These are phyloP conservation scores for Papilionanthe hybrid DNA, from an alignment of 116 monocot genomes.

Conservation along the genomic window DNA sequence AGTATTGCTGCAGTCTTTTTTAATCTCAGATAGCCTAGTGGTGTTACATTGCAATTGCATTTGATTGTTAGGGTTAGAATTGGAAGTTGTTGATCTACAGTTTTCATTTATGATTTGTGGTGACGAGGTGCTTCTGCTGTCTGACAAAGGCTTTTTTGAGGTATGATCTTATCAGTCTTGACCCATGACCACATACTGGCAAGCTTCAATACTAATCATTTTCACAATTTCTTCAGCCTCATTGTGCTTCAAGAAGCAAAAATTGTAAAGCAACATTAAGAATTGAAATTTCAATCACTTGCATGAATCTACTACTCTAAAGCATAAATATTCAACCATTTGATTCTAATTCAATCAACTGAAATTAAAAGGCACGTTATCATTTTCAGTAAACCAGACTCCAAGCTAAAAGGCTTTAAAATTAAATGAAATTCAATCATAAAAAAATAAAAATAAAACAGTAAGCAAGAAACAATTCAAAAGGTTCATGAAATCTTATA, in stretches of 20 bases:
- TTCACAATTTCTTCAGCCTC: background rate
- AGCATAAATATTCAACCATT: background rate
- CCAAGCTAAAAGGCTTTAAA: background rate
- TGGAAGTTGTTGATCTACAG: too few relatives aligned
- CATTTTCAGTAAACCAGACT: background rate
- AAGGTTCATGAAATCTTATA: background rate
- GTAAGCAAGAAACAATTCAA: background rate
- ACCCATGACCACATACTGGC: too few relatives aligned
- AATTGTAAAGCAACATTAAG: background rate
- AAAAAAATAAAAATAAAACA: background rate
- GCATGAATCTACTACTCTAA: background rate
- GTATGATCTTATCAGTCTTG: too few relatives aligned
- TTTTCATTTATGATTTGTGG: too few relatives aligned
- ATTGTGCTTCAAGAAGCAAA: background rate
- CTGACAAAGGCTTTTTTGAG: too few relatives aligned
- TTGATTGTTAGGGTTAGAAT: too few relatives aligned
- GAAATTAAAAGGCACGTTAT: background rate
- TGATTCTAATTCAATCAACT: background rate
- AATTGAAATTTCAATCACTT: background rate
- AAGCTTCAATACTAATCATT: too few relatives aligned
- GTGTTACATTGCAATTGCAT: too few relatives aligned
- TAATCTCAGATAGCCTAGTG: too few relatives aligned
- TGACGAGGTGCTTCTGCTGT: too few relatives aligned
- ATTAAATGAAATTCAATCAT: background rate
- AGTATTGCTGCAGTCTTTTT: too few relatives aligned